These are phyloP conservation scores for Ganoderma boninense DNA, from an alignment of 1,284 basidiomycete genomes.

Conservation along the genomic window DNA sequence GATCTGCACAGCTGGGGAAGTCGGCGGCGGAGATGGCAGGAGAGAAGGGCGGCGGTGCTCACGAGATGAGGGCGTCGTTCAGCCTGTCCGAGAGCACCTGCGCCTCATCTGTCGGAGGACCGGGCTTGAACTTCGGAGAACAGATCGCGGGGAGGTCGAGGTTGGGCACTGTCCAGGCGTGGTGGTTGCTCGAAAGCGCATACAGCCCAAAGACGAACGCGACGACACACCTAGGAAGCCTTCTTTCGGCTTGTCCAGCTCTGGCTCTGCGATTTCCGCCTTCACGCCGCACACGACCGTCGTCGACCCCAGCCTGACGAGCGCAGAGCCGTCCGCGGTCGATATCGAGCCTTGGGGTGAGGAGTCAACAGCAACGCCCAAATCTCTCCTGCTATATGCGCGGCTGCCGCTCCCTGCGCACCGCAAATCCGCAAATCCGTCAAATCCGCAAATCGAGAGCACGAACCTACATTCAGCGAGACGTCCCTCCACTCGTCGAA, in stretches of 20 bases:
- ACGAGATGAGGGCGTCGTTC: conserved; percentile 81
- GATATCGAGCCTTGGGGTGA: conserved; percentile 77
- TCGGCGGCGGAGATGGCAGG: conserved; percentile 7
- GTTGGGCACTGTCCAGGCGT: conserved; percentile 69
- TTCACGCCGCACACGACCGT: conserved; percentile 94
- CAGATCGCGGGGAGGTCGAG: conserved; percentile 93
- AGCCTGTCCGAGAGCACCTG: conserved; percentile 88
- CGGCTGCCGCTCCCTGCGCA: no score
- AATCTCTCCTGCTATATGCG: neutral
- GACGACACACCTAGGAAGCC: conserved; percentile 81
- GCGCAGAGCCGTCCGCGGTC: conserved; percentile 89
- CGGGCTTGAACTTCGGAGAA: conserved; percentile 93
- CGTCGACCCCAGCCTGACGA: conserved; percentile 90
- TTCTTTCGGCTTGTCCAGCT: conserved; percentile 73
- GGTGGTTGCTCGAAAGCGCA: neutral
- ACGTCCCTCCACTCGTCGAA: conserved; percentile 71
- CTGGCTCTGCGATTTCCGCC: conserved; percentile 92
- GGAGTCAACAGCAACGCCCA: neutral
- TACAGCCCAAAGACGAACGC: neutral
- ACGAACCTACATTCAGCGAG: conserved; percentile 77
- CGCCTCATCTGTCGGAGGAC: conserved; percentile 92
- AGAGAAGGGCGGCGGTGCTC: conserved; percentile 37
- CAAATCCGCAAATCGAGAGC: neutral
- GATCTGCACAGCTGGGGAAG: conserved; percentile 58
- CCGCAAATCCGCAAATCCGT: no score